A percentile compares a stretch with the other conserved stretches of the same genome.
Conservation (phyloP, 148 eudicot species). For the Rhododendron ovatum region DNA sequence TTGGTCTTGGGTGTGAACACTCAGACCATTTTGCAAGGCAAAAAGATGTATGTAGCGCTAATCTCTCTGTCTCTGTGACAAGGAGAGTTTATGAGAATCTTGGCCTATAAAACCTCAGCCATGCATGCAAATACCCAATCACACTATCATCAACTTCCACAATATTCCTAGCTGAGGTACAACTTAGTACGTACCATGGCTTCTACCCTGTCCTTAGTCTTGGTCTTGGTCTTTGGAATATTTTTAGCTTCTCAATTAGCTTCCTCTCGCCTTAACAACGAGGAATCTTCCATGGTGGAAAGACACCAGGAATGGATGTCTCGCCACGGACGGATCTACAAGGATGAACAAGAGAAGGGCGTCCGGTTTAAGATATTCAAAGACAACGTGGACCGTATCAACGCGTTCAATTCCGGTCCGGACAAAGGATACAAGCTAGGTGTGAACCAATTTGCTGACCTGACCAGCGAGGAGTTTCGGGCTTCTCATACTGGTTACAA, state of each 20-base stretch:
- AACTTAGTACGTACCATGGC: conserved; percentile 14
- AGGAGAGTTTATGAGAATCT: background rate
- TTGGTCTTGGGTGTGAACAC: no score
- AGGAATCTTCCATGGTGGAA: background rate
- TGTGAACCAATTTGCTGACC: no score
- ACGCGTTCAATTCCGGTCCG: no score
- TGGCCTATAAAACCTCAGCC: conserved; percentile 5
- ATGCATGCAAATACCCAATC: background rate
- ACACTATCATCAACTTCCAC: background rate
- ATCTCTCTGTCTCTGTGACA: background rate
- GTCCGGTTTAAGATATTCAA: conserved; percentile 9
- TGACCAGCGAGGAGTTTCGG: conserved; percentile 47
- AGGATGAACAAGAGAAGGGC: conserved; percentile 33
- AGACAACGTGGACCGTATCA: no score
- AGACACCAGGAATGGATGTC: conserved; percentile 57
- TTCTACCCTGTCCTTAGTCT: background rate
- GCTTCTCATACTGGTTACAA: conserved; percentile 40
- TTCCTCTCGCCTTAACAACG: conserved; percentile 25
- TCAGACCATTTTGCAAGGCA: no score
- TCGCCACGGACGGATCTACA: conserved; percentile 47
- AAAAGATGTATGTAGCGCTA: no score
- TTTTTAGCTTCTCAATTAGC: conserved; percentile 7
- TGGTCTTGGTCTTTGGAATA: conserved; percentile 13
- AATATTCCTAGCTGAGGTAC: background rate
- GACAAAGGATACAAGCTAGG: no score